These are phyloP conservation scores for Cucurbita ficifolia DNA, from an alignment of 306 rosid species.

Conservation along the genomic window DNA sequence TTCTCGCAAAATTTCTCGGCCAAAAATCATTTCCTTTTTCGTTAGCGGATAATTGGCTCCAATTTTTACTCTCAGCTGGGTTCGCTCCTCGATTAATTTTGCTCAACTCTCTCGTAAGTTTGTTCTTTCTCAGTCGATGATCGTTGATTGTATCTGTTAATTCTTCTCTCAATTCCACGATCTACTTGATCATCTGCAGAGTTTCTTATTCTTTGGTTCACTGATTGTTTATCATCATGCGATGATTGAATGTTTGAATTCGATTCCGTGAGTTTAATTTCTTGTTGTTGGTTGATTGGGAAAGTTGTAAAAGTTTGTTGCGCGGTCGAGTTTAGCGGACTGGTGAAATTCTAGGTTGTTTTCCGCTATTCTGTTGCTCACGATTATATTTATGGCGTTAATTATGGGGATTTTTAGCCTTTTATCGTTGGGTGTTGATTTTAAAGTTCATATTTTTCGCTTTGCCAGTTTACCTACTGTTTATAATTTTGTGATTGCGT, in stretches of 20 bases:
- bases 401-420: background rate
- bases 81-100: background rate
- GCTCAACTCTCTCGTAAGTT: background rate
- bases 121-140: background rate
- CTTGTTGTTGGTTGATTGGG: background rate
- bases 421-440: background rate
- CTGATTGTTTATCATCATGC: background rate
- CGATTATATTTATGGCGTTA: background rate
- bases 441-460: background rate
- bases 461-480: background rate
- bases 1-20: background rate
- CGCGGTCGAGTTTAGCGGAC: background rate
- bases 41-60: background rate
- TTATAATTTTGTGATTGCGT: background rate
- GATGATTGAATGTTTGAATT: background rate
- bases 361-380: background rate
- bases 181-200: background rate
- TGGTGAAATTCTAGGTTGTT: background rate
- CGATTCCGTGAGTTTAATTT: background rate
- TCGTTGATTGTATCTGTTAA: background rate
- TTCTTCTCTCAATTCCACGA: background rate
- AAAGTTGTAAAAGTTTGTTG: background rate
- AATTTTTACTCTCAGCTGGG: background rate
- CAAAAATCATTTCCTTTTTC: background rate
- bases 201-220: background rate